These are phyloP conservation scores for Coelastrella sp. DNA, from an alignment of 139 green algal species.

Conservation along the genomic window DNA sequence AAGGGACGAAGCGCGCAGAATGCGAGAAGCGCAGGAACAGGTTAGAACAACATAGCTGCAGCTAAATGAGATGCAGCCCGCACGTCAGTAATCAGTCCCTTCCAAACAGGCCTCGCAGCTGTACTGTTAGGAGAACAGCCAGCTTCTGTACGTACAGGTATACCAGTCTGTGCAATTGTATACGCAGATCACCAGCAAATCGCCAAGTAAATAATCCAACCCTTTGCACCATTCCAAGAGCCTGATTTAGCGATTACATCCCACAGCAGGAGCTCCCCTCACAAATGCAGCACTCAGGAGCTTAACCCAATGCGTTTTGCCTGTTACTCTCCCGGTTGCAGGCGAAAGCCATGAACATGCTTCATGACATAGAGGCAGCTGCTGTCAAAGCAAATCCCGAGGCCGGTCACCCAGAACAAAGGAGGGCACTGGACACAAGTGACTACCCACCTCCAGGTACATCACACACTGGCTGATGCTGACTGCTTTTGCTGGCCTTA, in stretches of 20 bases:
- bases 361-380: constrained; percentile 19
- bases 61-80: background rate
- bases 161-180: too few relatives aligned
- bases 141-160: background rate
- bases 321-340: background rate
- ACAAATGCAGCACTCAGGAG: too few relatives aligned
- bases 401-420: constrained; percentile 9
- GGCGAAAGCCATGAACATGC: background rate
- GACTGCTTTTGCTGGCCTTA: background rate
- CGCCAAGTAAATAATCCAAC: too few relatives aligned
- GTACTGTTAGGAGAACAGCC: too few relatives aligned
- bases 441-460: constrained; percentile 28
- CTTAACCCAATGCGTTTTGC: too few relatives aligned
- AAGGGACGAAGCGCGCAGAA: background rate
- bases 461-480: background rate
- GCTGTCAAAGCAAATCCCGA: background rate
- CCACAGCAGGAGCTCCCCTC: too few relatives aligned
- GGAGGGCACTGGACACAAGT: background rate
- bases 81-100: background rate
- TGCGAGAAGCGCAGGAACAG: background rate
- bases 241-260: too few relatives aligned
- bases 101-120: too few relatives aligned
- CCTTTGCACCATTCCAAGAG: too few relatives aligned
- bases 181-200: too few relatives aligned
- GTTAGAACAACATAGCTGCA: background rate